Evolutionary conservation across 805 yeast genomes (phyloP).

Genomic region (Kazachstania taianensis): DNA sequence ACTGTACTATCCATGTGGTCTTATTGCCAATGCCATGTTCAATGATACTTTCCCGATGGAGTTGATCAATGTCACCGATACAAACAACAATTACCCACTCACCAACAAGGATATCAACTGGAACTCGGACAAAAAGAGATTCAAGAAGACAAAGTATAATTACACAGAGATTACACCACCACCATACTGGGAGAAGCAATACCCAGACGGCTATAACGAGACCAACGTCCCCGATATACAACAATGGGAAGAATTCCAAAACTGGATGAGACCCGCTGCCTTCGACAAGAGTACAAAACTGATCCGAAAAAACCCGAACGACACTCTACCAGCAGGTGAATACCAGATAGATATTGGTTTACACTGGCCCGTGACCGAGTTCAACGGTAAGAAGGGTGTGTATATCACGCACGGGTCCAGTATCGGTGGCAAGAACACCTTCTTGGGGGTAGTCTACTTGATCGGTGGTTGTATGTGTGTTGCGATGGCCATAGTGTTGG

Average conservation of each 20-base stretch:
- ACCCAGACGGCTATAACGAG: conserved; percentile 82
- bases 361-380: conserved; percentile 69
- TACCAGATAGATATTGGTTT: conserved; percentile 59
- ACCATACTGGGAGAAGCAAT: conserved; percentile 74
- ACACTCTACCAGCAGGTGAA: conserved; percentile 43
- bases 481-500: conserved; percentile 41
- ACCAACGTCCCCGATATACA: conserved; percentile 69
- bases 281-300: conserved; percentile 58
- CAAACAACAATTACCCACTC: conserved; percentile 30
- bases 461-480: conserved; percentile 66
- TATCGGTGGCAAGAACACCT: conserved; percentile 67
- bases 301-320: conserved; percentile 52
- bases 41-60: conserved; percentile 66
- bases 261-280: conserved; percentile 93
- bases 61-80: conserved; percentile 26
- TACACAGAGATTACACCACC: conserved; percentile 79
- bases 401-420: conserved; percentile 62
- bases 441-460: conserved; percentile 65
- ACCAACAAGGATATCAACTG: conserved; percentile 66
- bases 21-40: conserved; percentile 85
- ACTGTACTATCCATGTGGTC: conserved; percentile 86
- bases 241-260: conserved; percentile 75
- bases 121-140: conserved; percentile 65
- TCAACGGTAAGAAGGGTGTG: conserved; percentile 55
- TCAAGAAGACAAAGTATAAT: conserved; percentile 60